Conservation (phyloP, 441 rosid species). For the Caryocar brasiliense region DNA sequence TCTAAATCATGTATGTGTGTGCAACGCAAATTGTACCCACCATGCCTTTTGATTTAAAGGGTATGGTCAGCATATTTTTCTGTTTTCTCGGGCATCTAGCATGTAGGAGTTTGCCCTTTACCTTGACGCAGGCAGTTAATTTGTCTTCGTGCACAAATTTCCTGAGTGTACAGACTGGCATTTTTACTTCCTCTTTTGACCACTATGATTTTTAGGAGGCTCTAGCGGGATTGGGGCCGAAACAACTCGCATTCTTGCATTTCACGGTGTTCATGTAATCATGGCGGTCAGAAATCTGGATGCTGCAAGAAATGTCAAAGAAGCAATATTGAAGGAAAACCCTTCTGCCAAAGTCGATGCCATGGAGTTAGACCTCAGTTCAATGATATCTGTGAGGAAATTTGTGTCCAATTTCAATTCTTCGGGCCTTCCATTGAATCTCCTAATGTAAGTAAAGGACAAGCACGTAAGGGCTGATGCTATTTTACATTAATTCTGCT, state of each 20-base stretch:
- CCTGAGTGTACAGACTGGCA: no score
- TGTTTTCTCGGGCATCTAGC: no score
- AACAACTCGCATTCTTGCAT: conserved; percentile 56
- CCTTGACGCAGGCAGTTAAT: no score
- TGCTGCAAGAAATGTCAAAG: conserved; percentile 38
- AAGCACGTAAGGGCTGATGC: background rate
- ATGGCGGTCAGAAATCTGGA: conserved; percentile 61
- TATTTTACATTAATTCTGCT: no score
- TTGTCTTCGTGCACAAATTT: no score
- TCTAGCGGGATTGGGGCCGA: conserved; percentile 68
- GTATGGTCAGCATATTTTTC: no score
- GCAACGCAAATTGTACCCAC: no score
- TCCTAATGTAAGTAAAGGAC: conserved; percentile 45
- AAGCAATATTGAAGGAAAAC: conserved; percentile 36
- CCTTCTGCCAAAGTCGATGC: conserved; percentile 58
- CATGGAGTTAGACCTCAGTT: conserved; percentile 75
- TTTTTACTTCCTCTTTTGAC: no score
- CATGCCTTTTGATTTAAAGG: no score
- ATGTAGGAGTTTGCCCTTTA: no score
- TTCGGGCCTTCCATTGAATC: conserved; percentile 45
- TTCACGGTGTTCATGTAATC: conserved; percentile 56
- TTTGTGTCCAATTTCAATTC: conserved; percentile 55
- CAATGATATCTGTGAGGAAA: conserved; percentile 54
- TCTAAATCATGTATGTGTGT: no score
- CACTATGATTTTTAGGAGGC: no score